phyloP scores from a whole-genome alignment of 2,329 filamentous ascomycete genomes.

The Aspergillus ruber region DNA sequence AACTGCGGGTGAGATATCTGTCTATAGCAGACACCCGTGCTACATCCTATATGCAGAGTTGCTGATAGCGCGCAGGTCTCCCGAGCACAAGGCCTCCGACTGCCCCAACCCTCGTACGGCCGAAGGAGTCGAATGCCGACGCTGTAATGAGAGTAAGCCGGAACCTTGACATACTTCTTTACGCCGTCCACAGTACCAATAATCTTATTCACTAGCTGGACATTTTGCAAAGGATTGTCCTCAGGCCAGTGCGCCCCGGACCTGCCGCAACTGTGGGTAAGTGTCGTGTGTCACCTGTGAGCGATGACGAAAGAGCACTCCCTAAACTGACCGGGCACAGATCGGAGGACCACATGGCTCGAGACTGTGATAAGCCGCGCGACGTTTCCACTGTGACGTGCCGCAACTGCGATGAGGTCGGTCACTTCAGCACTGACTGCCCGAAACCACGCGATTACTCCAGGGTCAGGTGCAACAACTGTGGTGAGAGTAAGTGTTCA shows the following conservation, averaged over 20 bases:
- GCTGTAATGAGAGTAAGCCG: slow-evolving; percentile 34
- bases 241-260: slow-evolving; percentile 25
- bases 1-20: slow-evolving; percentile 43
- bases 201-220: slow-evolving; percentile 24
- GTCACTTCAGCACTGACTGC: slow-evolving; percentile 40
- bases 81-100: slow-evolving; percentile 43
- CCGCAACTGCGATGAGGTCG: slow-evolving; percentile 42
- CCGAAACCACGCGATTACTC: slow-evolving; percentile 38
- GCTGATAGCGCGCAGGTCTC: slow-evolving; percentile 17
- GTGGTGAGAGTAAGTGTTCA: slow-evolving; percentile 34
- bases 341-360: slow-evolving; percentile 38
- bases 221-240: slow-evolving; percentile 45
- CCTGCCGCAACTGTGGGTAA: slow-evolving; percentile 43
- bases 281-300: slow-evolving; percentile 4
- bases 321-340: slow-evolving; percentile 8
- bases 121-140: slow-evolving; percentile 40
- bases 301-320: slow-evolving; percentile 7
- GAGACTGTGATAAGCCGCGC: slow-evolving; percentile 39
- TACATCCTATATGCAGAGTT: background rate
- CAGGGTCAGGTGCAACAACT: slow-evolving; percentile 41
- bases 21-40: background rate
- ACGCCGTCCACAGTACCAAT: background rate
- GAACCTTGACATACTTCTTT: background rate
- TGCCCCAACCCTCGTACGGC: slow-evolving; percentile 43
- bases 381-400: slow-evolving; percentile 36